Evolutionary conservation across 495 filamentous ascomycete species (phyloP).

Genomic region (Penicillium diatomitis): DNA sequence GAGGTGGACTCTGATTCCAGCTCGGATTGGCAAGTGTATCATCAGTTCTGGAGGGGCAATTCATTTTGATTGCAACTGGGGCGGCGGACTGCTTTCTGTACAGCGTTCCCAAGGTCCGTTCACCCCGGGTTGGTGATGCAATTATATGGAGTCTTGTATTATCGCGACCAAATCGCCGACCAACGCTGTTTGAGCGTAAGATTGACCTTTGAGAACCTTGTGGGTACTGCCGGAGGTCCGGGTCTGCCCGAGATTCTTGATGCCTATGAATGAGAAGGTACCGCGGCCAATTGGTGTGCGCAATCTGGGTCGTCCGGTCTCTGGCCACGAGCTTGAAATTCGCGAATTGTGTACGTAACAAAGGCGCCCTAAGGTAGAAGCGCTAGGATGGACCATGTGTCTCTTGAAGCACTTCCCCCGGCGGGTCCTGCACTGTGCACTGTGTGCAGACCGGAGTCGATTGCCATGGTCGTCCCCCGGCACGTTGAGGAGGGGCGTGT

Average conservation of each 20-base stretch:
- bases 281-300: not conserved
- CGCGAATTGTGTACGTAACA: not conserved
- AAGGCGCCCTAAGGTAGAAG: not conserved
- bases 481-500: constrained; percentile 1
- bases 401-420: not conserved
- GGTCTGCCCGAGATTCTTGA: constrained; percentile 16
- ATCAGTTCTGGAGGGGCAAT: constrained; percentile 55
- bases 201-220: constrained; percentile 5
- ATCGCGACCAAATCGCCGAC: constrained; percentile 4
- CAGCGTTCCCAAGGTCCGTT: not conserved
- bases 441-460: not conserved
- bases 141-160: constrained; percentile 1
- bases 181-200: constrained; percentile 2
- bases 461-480: not conserved
- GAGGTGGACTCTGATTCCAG: constrained; percentile 53
- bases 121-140: not conserved
- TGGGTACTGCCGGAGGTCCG: constrained; percentile 8
- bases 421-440: too few relatives aligned
- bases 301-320: not conserved
- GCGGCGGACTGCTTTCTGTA: not conserved
- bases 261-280: not conserved
- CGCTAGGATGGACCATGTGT: not conserved
- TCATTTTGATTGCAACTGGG: constrained; percentile 35
- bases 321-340: not conserved
- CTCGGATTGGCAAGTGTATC: constrained; percentile 43